These are phyloP conservation scores for Fusarium sp. DNA, from an alignment of 2,329 filamentous ascomycete species.

Conservation along the genomic window DNA sequence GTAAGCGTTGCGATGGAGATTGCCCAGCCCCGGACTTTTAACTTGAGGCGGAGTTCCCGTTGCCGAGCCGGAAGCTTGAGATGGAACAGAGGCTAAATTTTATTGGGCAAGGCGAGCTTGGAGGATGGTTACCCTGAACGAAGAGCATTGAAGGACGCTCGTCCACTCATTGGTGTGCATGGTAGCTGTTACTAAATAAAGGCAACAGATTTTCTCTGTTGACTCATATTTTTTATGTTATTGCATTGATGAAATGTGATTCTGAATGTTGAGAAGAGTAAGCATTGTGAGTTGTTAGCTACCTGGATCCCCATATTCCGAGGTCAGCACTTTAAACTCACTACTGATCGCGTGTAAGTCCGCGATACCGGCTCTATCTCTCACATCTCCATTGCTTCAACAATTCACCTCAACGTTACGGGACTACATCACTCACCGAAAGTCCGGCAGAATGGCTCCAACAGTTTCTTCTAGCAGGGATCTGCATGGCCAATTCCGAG, in stretches of 20 bases:
- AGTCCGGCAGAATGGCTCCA: neutral
- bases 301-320: fast-evolving
- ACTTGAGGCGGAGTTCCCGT: neutral
- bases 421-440: neutral
- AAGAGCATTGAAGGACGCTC: neutral
- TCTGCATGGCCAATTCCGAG: neutral
- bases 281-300: fast-evolving
- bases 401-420: neutral
- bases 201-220: neutral
- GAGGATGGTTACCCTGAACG: neutral
- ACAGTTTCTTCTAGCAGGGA: neutral
- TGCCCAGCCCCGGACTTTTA: neutral
- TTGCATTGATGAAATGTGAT: fast-evolving
- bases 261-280: neutral
- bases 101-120: neutral
- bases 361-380: neutral
- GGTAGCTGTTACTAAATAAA: no score
- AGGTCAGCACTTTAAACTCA: neutral
- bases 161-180: fast-evolving
- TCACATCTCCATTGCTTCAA: neutral
- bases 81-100: neutral
- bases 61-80: neutral
- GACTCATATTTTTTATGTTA: no score
- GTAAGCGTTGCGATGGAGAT: neutral
- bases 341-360: neutral